A percentile compares a stretch with the other conserved stretches of the same genome.
phyloP scores from a whole-genome alignment of 2,329 filamentous ascomycete genomes.

The Alternaria viburni region DNA sequence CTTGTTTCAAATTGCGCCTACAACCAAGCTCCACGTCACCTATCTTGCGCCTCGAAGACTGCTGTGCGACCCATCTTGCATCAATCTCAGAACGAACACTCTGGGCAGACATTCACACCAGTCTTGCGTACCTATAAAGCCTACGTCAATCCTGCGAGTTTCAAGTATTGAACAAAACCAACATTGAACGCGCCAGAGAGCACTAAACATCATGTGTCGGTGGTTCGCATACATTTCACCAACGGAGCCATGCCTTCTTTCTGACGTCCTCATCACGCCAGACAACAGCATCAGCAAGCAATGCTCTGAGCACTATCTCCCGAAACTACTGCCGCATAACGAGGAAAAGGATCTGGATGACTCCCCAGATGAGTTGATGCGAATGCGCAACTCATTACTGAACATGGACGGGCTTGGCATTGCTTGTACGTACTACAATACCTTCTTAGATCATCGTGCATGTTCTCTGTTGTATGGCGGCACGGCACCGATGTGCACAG shows the following conservation, averaged over 20 bases:
- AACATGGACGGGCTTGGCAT: conserved; percentile 64
- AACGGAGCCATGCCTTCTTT: conserved; percentile 60
- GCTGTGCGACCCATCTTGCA: neutral
- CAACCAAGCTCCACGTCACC: conserved; percentile 5
- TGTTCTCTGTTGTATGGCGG: neutral
- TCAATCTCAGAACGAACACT: neutral
- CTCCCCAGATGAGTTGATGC: conserved; percentile 52
- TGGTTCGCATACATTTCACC: conserved; percentile 64
- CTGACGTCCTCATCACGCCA: conserved; percentile 60
- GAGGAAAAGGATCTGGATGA: conserved; percentile 50
- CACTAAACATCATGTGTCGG: conserved; percentile 50
- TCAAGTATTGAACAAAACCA: neutral
- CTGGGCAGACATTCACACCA: neutral
- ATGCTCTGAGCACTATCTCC: conserved; percentile 59
- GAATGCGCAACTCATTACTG: conserved; percentile 59
- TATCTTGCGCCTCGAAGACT: neutral
- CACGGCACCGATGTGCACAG: too few species aligned
- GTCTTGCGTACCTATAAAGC: neutral
- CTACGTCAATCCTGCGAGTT: neutral
- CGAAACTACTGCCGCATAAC: conserved; percentile 57
- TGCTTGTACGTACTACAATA: conserved; percentile 48
- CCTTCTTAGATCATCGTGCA: neutral
- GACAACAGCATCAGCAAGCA: conserved; percentile 47
- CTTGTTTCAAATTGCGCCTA: neutral
- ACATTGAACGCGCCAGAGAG: neutral